Conservation (phyloP, 129 eudicot species). For the Erigeron canadensis region DNA sequence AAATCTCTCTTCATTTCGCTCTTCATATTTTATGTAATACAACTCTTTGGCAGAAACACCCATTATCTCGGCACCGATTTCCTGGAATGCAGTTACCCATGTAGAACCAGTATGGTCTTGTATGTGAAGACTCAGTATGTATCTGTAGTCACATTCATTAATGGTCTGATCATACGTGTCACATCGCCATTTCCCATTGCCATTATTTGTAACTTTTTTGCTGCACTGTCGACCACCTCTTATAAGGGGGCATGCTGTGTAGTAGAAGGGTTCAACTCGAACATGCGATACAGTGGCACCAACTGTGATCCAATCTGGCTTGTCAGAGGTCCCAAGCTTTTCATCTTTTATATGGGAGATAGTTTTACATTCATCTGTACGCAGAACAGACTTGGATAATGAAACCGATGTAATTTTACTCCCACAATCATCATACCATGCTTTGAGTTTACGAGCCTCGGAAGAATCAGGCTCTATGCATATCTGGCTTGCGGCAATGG, state of each 20-base stretch:
- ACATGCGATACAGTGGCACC: slow-evolving; percentile 45
- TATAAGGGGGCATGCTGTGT: slow-evolving; percentile 76
- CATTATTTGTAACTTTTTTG: slow-evolving; percentile 81
- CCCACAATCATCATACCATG: slow-evolving; percentile 75
- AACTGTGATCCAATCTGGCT: slow-evolving; percentile 82
- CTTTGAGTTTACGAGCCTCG: slow-evolving; percentile 54
- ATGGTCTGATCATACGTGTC: slow-evolving; percentile 70
- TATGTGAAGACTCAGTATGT: slow-evolving; percentile 73
- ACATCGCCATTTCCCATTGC: slow-evolving; percentile 92
- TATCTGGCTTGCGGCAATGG: slow-evolving; percentile 62
- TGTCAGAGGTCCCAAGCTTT: slow-evolving; percentile 76
- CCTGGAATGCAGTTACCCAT: slow-evolving; percentile 90
- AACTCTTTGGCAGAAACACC: slow-evolving; percentile 75
- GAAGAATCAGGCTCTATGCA: slow-evolving; percentile 84
- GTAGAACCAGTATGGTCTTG: slow-evolving; percentile 84
- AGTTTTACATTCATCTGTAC: slow-evolving; percentile 61
- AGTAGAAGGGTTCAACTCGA: slow-evolving; percentile 61
- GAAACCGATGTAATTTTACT: slow-evolving; percentile 49
- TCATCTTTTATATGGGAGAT: slow-evolving; percentile 91
- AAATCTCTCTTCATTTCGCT: slow-evolving; percentile 68
- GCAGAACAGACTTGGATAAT: slow-evolving; percentile 47
- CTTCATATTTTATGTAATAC: slow-evolving; percentile 57
- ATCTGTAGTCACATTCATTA: slow-evolving; percentile 75
- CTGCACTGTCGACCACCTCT: slow-evolving; percentile 65
- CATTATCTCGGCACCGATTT: slow-evolving; percentile 68